Evolutionary conservation across 352 stramenopile species (phyloP), one percentile per base, ranked within the genome.

Genomic region (Globisporangium rhizosaccharum): DNA sequence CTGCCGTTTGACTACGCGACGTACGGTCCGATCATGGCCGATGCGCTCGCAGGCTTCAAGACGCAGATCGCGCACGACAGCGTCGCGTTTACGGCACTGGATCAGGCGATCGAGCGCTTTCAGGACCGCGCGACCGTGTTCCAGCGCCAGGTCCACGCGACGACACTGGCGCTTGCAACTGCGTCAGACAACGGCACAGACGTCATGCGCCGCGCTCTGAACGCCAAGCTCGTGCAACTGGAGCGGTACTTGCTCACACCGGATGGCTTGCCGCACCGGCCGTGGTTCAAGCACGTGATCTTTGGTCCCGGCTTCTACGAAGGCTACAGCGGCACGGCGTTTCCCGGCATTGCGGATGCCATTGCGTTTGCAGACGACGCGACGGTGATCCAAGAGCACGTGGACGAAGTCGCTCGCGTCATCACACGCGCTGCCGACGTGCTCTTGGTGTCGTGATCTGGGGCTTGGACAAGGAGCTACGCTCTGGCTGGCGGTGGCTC

Each of bases 1-100:
- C 61, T 94, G 1, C 82, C 82, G 11, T 87, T 94, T 42, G 79
- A 91, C 47, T 87, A 73, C 28, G 72, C 75, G 18, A 76, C 73
- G n/a, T 87, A 93, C 56, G 81, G 59, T 9, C 53, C 66, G 3
- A 79, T 87, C 17, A 85, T 91, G 72, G 42, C 69, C 18, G 70
- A 75, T 51, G 76, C 79, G 44, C 50, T 90, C 17, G 48, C 49
- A 0, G 66, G 68, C 20, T 64, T 82, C 20, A 51, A 58, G 33
- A 11, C 44, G 28, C 63, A 74, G 23, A 65, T 71, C 3, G 53
- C 56, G 26, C 56, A 51, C 11, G 17, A 51, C 5, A 15, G 57
- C 20, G 62, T 89, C 9, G 63, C 80, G 33, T 79, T 72, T 17
- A 54, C 58, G 0, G 30, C 26, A 23, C 63, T 89, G 4, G 61